These are phyloP conservation scores for Truncatella angustata DNA, from an alignment of 2,329 filamentous ascomycete genomes.

Conservation along the genomic window DNA sequence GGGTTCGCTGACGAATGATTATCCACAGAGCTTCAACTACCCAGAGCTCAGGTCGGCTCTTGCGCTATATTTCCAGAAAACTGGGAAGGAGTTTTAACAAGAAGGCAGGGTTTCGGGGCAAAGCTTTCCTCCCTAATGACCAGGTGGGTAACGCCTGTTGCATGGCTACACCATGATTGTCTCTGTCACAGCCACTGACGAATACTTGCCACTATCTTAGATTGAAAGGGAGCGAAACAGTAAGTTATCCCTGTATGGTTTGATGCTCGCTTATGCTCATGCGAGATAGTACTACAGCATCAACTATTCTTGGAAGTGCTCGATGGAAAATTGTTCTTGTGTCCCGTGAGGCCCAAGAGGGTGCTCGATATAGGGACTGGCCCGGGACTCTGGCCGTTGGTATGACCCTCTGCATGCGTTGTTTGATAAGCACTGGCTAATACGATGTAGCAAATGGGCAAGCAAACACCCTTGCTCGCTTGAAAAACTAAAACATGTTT, in stretches of 20 bases:
- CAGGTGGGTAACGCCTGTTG: neutral
- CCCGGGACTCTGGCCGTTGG: constrained; percentile 9
- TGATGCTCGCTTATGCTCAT: neutral
- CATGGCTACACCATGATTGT: neutral
- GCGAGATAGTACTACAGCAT: constrained; percentile 2
- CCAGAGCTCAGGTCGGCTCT: neutral
- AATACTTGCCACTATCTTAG: neutral
- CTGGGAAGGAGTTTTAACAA: constrained; percentile 7
- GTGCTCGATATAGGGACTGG: constrained; percentile 11
- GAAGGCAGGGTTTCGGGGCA: constrained; percentile 6
- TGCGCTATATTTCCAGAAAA: constrained; percentile 8
- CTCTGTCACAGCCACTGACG: no score
- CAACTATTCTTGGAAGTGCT: constrained; percentile 8
- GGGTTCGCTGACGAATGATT: neutral
- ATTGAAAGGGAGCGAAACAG: constrained; percentile 7
- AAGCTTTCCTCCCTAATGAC: constrained; percentile 5
- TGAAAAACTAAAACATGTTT: neutral
- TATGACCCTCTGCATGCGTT: neutral
- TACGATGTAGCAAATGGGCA: constrained; percentile 2
- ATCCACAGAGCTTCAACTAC: neutral
- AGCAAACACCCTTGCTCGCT: neutral
- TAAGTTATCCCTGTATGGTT: neutral
- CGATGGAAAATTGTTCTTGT: constrained; percentile 7
- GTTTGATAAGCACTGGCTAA: neutral
- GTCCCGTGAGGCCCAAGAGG: constrained; percentile 7